Evolutionary conservation across 1,139 yeast species (phyloP).

Genomic region (Blastobotrys buckinghamii): DNA sequence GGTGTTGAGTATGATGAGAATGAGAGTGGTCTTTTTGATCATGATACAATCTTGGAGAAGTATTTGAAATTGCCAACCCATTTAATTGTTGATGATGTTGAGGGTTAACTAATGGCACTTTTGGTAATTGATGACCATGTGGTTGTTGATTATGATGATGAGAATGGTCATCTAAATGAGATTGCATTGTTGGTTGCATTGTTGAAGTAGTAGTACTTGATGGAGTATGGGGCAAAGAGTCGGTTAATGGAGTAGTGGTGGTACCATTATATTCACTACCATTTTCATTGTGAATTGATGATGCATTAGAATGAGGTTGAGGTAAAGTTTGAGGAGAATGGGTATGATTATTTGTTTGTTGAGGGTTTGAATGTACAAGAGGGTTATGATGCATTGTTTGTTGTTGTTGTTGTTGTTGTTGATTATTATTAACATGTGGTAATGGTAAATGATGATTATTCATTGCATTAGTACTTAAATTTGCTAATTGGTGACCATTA

Average conservation of each 20-base stretch:
- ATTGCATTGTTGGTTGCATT: conserved; percentile 1
- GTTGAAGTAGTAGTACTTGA: conserved; percentile 7
- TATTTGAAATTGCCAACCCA: conserved; percentile 14
- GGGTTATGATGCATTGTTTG: background rate
- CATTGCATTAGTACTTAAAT: background rate
- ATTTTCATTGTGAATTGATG: background rate
- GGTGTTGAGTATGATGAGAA: too few relatives aligned
- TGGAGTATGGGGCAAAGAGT: conserved; percentile 22
- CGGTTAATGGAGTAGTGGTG: conserved; percentile 22
- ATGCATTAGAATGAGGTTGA: background rate
- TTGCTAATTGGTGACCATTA: background rate
- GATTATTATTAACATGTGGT: background rate
- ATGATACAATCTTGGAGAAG: conserved; percentile 11
- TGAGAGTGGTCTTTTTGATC: background rate
- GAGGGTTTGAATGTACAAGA: background rate
- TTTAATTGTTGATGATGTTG: conserved; percentile 8
- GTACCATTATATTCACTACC: conserved; percentile 7
- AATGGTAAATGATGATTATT: conserved; percentile 3
- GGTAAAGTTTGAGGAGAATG: background rate
- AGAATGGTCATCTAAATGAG: background rate
- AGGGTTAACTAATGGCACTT: background rate
- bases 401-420: background rate
- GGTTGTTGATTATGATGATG: background rate
- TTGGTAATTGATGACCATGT: background rate
- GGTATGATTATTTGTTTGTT: background rate